Base-by-base conservation (phyloP, 2,329 filamentous ascomycete genomes). In the Aurifilum marmelostoma region DNA sequence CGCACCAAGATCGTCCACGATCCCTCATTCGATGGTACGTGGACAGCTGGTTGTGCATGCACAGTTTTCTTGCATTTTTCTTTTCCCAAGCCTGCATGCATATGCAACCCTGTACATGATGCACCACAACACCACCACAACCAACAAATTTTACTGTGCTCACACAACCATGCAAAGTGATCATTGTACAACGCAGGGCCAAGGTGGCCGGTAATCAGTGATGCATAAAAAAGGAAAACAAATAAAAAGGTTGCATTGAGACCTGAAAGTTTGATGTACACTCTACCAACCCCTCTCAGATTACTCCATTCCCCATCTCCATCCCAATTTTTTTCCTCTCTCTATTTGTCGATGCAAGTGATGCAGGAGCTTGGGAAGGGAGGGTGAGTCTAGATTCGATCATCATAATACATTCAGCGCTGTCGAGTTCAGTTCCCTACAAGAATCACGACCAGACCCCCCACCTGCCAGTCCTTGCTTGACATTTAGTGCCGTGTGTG, bases 401-500 rank as follows among this genome's bases (percentile, higher is more conserved):
- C 43, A 54, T 60, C 56, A 32, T 66, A 54, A 47, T 32, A 66
- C 52, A 37, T n/a, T n/a, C 59, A 21, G 37, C 52, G 24, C 34
- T 24, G 43, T 52, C 58, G 27, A n/a, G 37, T 32, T 59, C 18
- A 37, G 27, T 43, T 14, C 27, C 54, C 54, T 24, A 41, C 37
- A 16, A 27, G 5, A 0, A 18, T 32, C 52, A 21, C 37, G 39
- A 50, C n/a, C n/a, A 32, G 39, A 61, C 39, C 34, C 63, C 63
- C 47, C 32, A 43, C n/a, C n/a, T 27, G 59, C 59, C 59, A 62
- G 37, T 41, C 59, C 32, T 32, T n/a, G 29, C 56, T 41, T 62
- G 29, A 29, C 41, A 39, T 76, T 82, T 83, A 87, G 75, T 79
- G 79, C 78, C 86, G 85, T 74, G 81, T 76, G 66, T 76, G 76